phyloP scores from a whole-genome alignment of 495 filamentous ascomycete genomes.

The Annulohypoxylon nitens region DNA sequence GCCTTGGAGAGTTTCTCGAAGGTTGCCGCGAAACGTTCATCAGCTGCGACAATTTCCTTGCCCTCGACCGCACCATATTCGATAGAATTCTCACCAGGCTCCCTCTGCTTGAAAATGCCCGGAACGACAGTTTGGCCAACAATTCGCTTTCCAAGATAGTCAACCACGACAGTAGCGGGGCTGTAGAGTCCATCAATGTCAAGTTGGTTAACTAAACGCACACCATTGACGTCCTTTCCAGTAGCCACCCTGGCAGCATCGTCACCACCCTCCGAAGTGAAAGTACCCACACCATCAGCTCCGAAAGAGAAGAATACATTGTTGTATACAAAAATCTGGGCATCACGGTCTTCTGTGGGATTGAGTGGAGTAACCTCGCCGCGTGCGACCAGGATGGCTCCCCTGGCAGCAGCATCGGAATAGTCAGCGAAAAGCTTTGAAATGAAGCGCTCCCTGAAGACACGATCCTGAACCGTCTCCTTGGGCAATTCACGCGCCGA shows the following conservation, averaged over 20 bases:
- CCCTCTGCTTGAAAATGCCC: conserved; percentile 98
- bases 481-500: conserved; percentile 93
- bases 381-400: conserved; percentile 91
- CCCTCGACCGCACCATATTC: conserved; percentile 99
- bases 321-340: conserved; percentile 99
- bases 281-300: conserved; percentile 97
- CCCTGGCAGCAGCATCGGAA: conserved; percentile 91
- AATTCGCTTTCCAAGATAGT: conserved; percentile 96
- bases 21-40: conserved; percentile 83
- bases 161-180: conserved; percentile 94
- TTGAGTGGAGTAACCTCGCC: conserved; percentile 97
- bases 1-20: conserved; percentile 93
- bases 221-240: conserved; percentile 95
- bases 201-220: conserved; percentile 94
- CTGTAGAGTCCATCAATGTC: conserved; percentile 95
- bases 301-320: conserved; percentile 99
- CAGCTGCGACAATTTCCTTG: conserved; percentile 91
- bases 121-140: conserved; percentile 99
- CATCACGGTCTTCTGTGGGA: conserved; percentile 90
- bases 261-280: conserved; percentile 94
- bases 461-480: conserved; percentile 92
- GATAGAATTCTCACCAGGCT: conserved; percentile 97
- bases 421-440: conserved; percentile 98
- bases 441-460: conserved; percentile 93
- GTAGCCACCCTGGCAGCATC: conserved; percentile 97